Conservation (phyloP, 352 stramenopile species). For the Phytophthora ramorum region DNA sequence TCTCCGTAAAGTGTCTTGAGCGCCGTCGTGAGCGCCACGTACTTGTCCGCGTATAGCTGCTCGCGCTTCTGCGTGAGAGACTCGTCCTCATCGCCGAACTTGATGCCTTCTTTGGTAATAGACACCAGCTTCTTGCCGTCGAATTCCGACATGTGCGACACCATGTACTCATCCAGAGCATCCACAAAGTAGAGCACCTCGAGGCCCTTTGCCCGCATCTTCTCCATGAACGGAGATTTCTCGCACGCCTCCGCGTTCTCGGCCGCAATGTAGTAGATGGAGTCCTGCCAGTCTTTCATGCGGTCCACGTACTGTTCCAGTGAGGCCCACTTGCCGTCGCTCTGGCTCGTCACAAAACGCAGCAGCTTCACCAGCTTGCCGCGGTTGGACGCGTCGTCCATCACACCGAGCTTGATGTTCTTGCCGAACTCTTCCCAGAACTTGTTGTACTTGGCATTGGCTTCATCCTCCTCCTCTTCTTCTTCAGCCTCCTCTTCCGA, state of each 20-base stretch:
- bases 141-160: conserved; percentile 94
- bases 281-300: conserved; percentile 99
- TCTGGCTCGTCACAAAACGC: conserved; percentile 96
- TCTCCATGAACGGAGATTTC: conserved; percentile 97
- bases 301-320: conserved; percentile 97
- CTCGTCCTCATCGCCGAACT: conserved; percentile 99
- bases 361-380: conserved; percentile 97
- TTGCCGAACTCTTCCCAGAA: conserved; percentile 99
- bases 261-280: conserved; percentile 99
- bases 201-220: conserved; percentile 96
- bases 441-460: conserved; percentile 94
- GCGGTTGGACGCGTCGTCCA: conserved; percentile 97
- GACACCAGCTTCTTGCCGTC: conserved; percentile 96
- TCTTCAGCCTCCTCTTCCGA: conserved; percentile 44
- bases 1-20: conserved; percentile 96
- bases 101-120: conserved; percentile 98
- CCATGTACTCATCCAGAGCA: conserved; percentile 98
- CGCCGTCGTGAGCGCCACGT: conserved; percentile 95
- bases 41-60: conserved; percentile 97
- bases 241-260: conserved; percentile 93
- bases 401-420: conserved; percentile 99
- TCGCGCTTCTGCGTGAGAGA: conserved; percentile 94
- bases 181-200: conserved; percentile 99
- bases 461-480: conserved; percentile 62
- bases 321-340: conserved; percentile 92